A percentile compares a stretch with the other conserved stretches of the same genome.
These are phyloP conservation scores for Effrenium voratum DNA, from an alignment of 73 alveolate species.

Conservation along the genomic window DNA sequence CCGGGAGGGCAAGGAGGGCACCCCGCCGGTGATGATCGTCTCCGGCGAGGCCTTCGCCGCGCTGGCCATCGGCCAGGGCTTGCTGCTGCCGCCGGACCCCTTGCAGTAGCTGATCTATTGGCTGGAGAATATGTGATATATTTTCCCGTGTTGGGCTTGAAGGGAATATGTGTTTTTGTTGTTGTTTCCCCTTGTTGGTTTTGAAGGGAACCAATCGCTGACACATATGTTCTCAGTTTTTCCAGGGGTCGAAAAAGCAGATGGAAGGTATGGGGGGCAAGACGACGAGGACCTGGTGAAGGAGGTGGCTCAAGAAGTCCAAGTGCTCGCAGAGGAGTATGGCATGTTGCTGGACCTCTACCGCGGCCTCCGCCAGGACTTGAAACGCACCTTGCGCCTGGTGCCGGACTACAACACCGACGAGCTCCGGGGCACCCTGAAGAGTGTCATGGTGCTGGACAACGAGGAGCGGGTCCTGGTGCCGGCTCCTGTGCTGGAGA, in stretches of 20 bases:
- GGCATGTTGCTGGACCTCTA: conserved; percentile 87
- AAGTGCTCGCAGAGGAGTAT: conserved; percentile 48
- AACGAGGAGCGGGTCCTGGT: conserved; percentile 72
- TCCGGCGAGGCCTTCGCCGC: conserved; percentile 92
- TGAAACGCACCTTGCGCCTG: conserved; percentile 77
- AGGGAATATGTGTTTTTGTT: no score
- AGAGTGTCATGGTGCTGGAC: conserved; percentile 66
- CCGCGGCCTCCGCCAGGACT: conserved; percentile 81
- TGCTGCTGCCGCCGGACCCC: conserved; percentile 81
- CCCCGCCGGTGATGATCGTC: conserved; percentile 78
- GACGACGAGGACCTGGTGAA: conserved; percentile 10
- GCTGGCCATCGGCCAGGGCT: conserved; percentile 67
- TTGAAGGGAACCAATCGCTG: no score
- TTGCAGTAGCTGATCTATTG: no score
- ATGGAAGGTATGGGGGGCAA: background rate
- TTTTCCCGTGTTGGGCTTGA: no score
- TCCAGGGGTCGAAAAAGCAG: no score
- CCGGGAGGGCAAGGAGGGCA: conserved; percentile 84
- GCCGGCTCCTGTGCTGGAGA: conserved; percentile 82
- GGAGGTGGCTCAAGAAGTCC: conserved; percentile 47
- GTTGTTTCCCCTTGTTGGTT: no score
- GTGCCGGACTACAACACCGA: conserved; percentile 91
- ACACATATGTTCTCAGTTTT: background rate
- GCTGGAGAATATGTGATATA: no score
- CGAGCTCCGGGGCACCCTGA: conserved; percentile 68